phyloP scores from a whole-genome alignment of 164 flowering plant genomes.

The Stephania yunnanensis region DNA sequence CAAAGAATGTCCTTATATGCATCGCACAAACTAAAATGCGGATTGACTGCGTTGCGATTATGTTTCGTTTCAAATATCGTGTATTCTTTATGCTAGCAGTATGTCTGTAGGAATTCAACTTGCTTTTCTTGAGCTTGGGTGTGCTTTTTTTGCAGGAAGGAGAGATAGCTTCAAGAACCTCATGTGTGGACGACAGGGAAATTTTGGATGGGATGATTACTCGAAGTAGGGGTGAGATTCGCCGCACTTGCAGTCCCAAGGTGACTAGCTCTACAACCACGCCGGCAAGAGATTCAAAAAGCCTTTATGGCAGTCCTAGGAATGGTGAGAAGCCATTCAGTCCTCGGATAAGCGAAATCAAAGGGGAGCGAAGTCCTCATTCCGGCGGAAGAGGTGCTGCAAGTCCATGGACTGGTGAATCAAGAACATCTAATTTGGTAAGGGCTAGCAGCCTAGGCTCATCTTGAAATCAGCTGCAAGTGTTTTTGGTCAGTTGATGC shows the following conservation, averaged over 20 bases:
- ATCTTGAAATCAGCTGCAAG: constrained; percentile 12
- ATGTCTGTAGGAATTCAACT: not conserved
- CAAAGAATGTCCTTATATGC: no score
- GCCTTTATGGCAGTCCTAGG: constrained; percentile 46
- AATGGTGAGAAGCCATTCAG: constrained; percentile 43
- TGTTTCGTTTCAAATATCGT: not conserved
- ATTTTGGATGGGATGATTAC: constrained; percentile 77
- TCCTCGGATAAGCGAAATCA: constrained; percentile 60
- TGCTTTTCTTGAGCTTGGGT: not conserved
- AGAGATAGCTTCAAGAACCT: constrained; percentile 38
- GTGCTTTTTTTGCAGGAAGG: constrained; percentile 38
- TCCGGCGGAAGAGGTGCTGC: constrained; percentile 28
- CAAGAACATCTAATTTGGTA: constrained; percentile 47
- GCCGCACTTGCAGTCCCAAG: constrained; percentile 64
- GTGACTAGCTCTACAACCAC: constrained; percentile 78
- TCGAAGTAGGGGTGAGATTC: constrained; percentile 88
- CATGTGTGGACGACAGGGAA: constrained; percentile 61
- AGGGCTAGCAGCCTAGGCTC: constrained; percentile 31
- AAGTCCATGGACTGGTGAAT: constrained; percentile 47
- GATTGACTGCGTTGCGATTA: no score
- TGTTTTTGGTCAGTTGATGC: constrained; percentile 5
- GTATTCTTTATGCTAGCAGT: no score
- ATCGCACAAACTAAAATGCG: no score
- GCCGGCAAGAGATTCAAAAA: constrained; percentile 47
- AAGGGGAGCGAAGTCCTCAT: constrained; percentile 48